Base-by-base conservation (phyloP, 768 basidiomycete genomes). In the Boletus speciosus region DNA sequence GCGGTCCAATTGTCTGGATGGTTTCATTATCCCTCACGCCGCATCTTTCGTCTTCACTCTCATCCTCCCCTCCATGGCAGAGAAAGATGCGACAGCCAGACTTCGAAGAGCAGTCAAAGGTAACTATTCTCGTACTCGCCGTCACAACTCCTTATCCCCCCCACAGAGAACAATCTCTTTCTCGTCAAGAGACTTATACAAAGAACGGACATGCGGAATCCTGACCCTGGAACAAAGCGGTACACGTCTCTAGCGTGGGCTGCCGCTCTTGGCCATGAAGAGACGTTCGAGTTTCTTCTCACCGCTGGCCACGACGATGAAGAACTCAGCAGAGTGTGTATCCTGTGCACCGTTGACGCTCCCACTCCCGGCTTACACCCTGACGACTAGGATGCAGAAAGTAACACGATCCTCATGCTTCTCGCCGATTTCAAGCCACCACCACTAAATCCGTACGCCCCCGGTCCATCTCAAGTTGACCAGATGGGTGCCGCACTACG, bases 161-260 rank as follows among this genome's bases (percentile, higher is more conserved):
- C 40, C 52, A 36, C 66, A 98, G 95, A 96, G 75, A 95, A 96
- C 74, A 96, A 96, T 73, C 83, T 97, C 60, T 88, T 94, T 62
- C 84, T 96, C 57, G 91, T 97, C 65, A 89, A 85, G 74, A 82
- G 95, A 35, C 85, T 98, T 60, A 79, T 93, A 51, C 84, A 90
- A 70, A 76, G 88, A 62, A 87, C 87, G 9, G 93, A 97, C 65
- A 84, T 97, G 78, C 84, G 95, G 21, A 98, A 98, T 72, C 85
- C 92, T 9, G 95, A 98, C 72, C 78, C 86, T 11, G 80, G 78
- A 15, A 74, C 82, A 23, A 81, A 81, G 59, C 81, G 91, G 8
- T 87, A 88, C 66, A 97, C 95, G 0, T 93, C 90, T 12, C 71
- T 98, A 9, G 91, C 93, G 5, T 98, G 93, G 93, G 85, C 94